phyloP scores from a whole-genome alignment of 345 rosid genomes.

The Murraya koenigii region DNA sequence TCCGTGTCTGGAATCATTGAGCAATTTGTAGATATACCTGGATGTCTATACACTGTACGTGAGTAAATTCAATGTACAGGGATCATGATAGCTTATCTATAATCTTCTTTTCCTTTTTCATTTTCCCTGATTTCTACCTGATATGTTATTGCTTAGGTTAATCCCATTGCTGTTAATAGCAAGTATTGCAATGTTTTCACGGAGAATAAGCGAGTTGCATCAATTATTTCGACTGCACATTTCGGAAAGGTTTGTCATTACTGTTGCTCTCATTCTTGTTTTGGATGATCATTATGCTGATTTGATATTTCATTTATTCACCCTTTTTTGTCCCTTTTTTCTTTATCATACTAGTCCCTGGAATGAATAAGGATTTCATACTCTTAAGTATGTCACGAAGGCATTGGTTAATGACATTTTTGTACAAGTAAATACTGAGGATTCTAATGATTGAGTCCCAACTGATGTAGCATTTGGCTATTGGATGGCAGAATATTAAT shows the following conservation, averaged over 20 bases:
- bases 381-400: neutral
- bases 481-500: no score
- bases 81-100: neutral
- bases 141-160: slow-evolving; percentile 52
- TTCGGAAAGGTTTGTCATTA: slow-evolving; percentile 73
- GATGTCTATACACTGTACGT: slow-evolving; percentile 79
- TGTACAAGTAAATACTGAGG: no score
- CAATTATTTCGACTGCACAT: slow-evolving; percentile 64
- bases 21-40: slow-evolving; percentile 56
- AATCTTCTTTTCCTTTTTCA: neutral
- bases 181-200: slow-evolving; percentile 94
- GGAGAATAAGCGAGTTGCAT: slow-evolving; percentile 74
- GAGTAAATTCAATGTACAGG: neutral
- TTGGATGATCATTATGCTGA: neutral
- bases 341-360: neutral
- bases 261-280: neutral
- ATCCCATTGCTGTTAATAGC: slow-evolving; percentile 94
- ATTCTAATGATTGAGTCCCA: no score
- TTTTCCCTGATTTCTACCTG: neutral
- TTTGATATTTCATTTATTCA: neutral
- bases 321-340: neutral
- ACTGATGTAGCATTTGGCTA: no score
- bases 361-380: neutral
- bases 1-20: slow-evolving; percentile 81
- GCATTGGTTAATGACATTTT: neutral